Evolutionary conservation across 495 filamentous ascomycete genomes (phyloP).

Genomic region (Mycothermus thermophilus): DNA sequence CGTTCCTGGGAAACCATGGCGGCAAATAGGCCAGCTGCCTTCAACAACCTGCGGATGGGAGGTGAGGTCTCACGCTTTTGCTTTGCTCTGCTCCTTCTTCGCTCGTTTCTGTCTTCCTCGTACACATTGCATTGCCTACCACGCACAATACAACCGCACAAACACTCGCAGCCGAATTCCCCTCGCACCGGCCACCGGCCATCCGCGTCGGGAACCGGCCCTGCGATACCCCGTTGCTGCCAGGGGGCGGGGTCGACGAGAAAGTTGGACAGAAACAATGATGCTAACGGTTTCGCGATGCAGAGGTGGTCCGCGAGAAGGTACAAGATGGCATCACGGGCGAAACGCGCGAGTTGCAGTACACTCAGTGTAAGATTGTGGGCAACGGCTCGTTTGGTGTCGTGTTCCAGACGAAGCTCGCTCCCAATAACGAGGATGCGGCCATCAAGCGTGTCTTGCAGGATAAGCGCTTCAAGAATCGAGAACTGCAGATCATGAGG

Average conservation of each 20-base stretch:
- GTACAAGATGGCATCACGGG: constrained; percentile 96
- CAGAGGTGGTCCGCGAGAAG: constrained; percentile 97
- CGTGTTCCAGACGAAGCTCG: constrained; percentile 97
- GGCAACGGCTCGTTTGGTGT: constrained; percentile 98
- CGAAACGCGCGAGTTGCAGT: constrained; percentile 90
- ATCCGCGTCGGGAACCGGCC: no score
- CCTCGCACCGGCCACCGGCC: no score
- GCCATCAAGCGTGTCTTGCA: constrained; percentile 97
- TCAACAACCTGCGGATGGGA: constrained; percentile 42
- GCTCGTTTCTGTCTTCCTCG: no score
- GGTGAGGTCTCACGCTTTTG: no score
- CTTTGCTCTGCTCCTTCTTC: no score
- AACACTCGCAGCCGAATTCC: no score
- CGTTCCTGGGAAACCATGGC: constrained; percentile 24
- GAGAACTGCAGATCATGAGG: constrained; percentile 98
- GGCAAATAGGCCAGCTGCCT: constrained; percentile 38
- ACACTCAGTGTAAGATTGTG: constrained; percentile 99
- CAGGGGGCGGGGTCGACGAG: no score
- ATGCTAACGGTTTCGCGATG: constrained; percentile 4
- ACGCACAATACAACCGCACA: neutral
- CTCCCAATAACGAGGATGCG: constrained; percentile 91
- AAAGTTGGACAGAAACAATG: neutral
- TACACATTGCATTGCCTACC: no score
- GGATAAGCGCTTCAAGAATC: constrained; percentile 99
- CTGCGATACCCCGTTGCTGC: no score